Evolutionary conservation across 768 basidiomycete genomes (phyloP).

Genomic region (Lactarius pseudohatsudake): DNA sequence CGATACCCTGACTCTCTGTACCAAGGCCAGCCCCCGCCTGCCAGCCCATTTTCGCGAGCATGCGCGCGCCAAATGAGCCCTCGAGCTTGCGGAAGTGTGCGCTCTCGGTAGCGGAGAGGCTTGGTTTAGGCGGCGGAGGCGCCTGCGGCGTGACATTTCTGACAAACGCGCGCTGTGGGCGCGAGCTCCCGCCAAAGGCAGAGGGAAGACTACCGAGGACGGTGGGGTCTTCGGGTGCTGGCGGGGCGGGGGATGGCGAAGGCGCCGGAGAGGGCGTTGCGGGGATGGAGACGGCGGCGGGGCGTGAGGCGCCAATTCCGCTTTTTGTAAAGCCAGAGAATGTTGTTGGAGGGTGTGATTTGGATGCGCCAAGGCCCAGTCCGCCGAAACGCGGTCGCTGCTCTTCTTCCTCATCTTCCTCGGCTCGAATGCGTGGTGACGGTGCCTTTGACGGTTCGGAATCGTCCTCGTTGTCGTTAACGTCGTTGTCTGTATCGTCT

Average conservation of each 20-base stretch:
- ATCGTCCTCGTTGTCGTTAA: constrained; percentile 42
- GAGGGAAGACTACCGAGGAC: constrained; percentile 40
- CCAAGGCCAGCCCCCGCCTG: constrained; percentile 79
- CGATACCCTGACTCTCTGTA: constrained; percentile 71
- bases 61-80: constrained; percentile 78
- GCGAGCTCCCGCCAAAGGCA: constrained; percentile 41
- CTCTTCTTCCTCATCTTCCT: constrained; percentile 48
- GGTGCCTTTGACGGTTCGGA: constrained; percentile 53
- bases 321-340: constrained; percentile 42
- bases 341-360: constrained; percentile 26
- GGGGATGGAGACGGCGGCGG: constrained; percentile 28
- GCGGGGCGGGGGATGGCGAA: constrained; percentile 43
- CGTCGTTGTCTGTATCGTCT: constrained; percentile 38
- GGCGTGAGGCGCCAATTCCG: constrained; percentile 44
- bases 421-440: constrained; percentile 55
- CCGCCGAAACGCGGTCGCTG: constrained; percentile 47
- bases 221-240: constrained; percentile 35
- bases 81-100: constrained; percentile 82
- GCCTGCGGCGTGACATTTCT: constrained; percentile 47
- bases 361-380: constrained; percentile 41
- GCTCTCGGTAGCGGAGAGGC: constrained; percentile 63
- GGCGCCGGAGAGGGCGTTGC: constrained; percentile 44
- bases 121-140: constrained; percentile 45
- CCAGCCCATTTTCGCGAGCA: constrained; percentile 98
- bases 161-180: constrained; percentile 52